Percentiles rank a stretch among this genome's conserved stretches.
phyloP scores from a whole-genome alignment of 345 rosid species.

The Dimocarpus longan region DNA sequence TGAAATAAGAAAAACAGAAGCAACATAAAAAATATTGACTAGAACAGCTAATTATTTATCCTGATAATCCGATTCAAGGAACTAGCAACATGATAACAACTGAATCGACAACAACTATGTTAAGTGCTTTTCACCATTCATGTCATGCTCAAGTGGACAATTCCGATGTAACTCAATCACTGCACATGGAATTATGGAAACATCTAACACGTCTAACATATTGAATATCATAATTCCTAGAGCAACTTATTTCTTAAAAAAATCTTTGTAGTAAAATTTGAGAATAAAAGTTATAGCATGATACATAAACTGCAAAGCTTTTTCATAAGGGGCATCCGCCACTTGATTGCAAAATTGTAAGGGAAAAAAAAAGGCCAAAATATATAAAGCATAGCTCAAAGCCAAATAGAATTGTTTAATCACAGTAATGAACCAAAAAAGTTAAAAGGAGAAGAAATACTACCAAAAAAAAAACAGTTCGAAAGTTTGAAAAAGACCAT shows the following conservation, averaged over 20 bases:
- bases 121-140: neutral
- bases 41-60: neutral
- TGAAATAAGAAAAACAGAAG: constrained; percentile 1
- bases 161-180: neutral
- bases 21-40: neutral
- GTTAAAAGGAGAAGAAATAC: neutral
- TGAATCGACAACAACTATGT: neutral
- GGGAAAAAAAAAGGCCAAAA: neutral
- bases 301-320: neutral
- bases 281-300: neutral
- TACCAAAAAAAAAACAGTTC: neutral
- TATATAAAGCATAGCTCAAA: neutral
- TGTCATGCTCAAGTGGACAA: neutral
- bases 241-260: neutral
- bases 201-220: neutral
- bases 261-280: neutral
- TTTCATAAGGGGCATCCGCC: neutral
- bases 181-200: neutral
- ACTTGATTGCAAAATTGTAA: neutral
- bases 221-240: no score
- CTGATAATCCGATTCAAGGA: neutral
- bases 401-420: neutral
- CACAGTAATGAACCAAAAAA: neutral
- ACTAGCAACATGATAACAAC: neutral
- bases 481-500: neutral